A percentile compares a stretch with the other conserved stretches of the same genome.
Evolutionary conservation across 306 rosid genomes (phyloP).

Genomic region (Neltuma alba): DNA sequence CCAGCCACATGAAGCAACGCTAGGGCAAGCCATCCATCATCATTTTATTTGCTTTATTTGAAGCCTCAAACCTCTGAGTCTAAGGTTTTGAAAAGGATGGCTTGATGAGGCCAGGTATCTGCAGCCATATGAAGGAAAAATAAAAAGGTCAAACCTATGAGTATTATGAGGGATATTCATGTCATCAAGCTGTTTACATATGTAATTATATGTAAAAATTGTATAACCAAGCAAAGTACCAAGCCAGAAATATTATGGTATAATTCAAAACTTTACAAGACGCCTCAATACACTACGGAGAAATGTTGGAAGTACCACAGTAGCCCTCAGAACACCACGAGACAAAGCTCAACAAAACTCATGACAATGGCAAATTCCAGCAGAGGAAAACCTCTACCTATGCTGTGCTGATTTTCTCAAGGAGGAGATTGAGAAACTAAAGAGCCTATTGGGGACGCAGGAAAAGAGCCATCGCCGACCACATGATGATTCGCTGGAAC

Average conservation of each 20-base stretch:
- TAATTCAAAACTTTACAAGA: background rate
- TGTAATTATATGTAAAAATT: background rate
- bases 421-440: too few relatives aligned
- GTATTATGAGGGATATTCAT: background rate
- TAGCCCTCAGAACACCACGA: too few relatives aligned
- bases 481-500: too few relatives aligned
- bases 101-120: slow-evolving; percentile 73
- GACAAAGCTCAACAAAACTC: too few relatives aligned
- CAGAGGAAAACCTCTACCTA: too few relatives aligned
- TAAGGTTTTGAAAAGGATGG: slow-evolving; percentile 55
- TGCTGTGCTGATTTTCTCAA: too few relatives aligned
- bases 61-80: slow-evolving; percentile 33
- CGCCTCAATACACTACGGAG: too few relatives aligned
- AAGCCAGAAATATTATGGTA: background rate
- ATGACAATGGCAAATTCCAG: too few relatives aligned
- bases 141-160: background rate
- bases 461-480: too few relatives aligned
- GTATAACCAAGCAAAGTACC: background rate
- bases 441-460: too few relatives aligned
- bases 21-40: slow-evolving; percentile 23
- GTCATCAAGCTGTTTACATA: background rate
- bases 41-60: slow-evolving; percentile 19
- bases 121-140: slow-evolving; percentile 30
- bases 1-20: slow-evolving; percentile 9
- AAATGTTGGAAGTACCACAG: too few relatives aligned